Evolutionary conservation across 306 rosid genomes (phyloP).

Genomic region (Cucurbita moschata): DNA sequence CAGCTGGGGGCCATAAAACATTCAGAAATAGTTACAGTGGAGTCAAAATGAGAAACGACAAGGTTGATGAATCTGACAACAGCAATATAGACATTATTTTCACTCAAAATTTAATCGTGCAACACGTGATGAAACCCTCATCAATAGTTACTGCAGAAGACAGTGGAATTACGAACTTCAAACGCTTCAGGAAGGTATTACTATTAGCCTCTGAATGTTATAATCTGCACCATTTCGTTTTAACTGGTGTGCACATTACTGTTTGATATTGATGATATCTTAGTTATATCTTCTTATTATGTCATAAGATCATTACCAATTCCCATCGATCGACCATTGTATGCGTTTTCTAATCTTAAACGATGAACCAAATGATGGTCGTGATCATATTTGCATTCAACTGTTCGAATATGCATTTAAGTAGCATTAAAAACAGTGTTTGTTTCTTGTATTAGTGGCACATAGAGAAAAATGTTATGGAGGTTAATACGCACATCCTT

Average conservation of each 20-base stretch:
- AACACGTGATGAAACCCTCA: conserved; percentile 19
- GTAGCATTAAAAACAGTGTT: neutral
- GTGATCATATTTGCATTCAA: neutral
- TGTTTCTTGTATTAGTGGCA: neutral
- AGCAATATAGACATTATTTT: conserved; percentile 35
- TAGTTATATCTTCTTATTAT: neutral
- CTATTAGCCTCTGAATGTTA: conserved; percentile 6
- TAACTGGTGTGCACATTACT: neutral
- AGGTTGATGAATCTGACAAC: conserved; percentile 30
- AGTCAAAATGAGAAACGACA: conserved; percentile 26
- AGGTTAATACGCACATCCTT: neutral
- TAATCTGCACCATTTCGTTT: neutral
- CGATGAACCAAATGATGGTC: neutral
- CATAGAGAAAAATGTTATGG: neutral
- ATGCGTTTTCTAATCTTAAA: neutral
- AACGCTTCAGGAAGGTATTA: conserved; percentile 66
- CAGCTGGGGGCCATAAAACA: conserved; percentile 7
- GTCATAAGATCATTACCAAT: neutral
- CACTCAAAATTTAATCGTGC: conserved; percentile 51
- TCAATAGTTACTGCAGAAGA: conserved; percentile 17
- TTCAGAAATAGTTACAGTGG: conserved; percentile 14
- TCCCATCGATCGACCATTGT: neutral
- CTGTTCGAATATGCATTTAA: neutral
- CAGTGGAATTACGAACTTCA: conserved; percentile 42
- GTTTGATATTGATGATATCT: neutral